These are phyloP conservation scores for Fraxinus sp. DNA, from an alignment of 305 asterid species.

Conservation along the genomic window DNA sequence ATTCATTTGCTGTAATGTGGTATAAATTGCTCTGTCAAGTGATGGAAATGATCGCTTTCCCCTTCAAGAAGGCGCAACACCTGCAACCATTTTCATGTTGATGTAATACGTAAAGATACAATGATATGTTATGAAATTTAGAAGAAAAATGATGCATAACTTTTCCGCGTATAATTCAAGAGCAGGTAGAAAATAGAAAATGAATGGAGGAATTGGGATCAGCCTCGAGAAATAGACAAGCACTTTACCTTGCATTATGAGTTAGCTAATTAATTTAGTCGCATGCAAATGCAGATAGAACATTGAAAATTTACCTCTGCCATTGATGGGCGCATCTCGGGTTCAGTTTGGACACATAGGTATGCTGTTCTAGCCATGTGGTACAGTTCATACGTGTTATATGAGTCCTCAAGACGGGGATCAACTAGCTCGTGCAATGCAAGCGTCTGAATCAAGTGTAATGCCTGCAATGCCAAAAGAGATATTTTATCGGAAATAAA, in stretches of 20 bases:
- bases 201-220: background rate
- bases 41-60: slow-evolving; percentile 52
- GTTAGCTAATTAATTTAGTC: background rate
- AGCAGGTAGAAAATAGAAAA: background rate
- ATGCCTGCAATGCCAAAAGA: slow-evolving; percentile 45
- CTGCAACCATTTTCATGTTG: slow-evolving; percentile 35
- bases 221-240: background rate
- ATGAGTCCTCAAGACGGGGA: slow-evolving; percentile 63
- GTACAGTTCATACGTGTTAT: slow-evolving; percentile 60
- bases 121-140: background rate
- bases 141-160: background rate
- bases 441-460: slow-evolving; percentile 59
- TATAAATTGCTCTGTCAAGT: slow-evolving; percentile 54
- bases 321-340: slow-evolving; percentile 76
- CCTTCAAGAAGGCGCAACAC: slow-evolving; percentile 73
- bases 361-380: slow-evolving; percentile 74
- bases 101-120: background rate
- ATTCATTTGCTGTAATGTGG: slow-evolving; percentile 41
- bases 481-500: background rate
- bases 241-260: background rate
- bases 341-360: slow-evolving; percentile 65
- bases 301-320: slow-evolving; percentile 48
- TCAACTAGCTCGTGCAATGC: slow-evolving; percentile 73
- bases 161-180: background rate
- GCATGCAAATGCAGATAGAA: background rate